A percentile compares a stretch with the other conserved stretches of the same genome.
Evolutionary conservation across 2,329 filamentous ascomycete genomes (phyloP).

Genomic region (Hortaea sp.): DNA sequence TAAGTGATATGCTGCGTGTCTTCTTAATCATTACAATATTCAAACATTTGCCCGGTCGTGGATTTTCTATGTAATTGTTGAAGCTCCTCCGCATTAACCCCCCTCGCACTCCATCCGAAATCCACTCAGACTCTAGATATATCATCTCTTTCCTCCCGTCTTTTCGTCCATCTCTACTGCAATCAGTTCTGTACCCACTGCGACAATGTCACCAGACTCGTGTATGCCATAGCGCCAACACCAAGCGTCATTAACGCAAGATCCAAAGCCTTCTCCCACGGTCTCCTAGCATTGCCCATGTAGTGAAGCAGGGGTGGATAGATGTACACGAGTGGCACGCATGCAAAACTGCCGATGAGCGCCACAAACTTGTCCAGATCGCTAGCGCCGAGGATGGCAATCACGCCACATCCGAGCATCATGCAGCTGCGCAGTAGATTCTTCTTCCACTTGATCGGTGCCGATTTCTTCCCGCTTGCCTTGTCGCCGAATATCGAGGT

Average conservation of each 20-base stretch:
- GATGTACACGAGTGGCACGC: conserved; percentile 67
- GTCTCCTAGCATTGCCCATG: conserved; percentile 52
- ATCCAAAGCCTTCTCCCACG: conserved; percentile 48
- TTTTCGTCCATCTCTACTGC: too few species aligned
- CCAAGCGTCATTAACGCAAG: conserved; percentile 54
- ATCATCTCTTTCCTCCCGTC: too few species aligned
- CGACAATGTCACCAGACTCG: conserved; percentile 47
- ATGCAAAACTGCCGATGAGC: conserved; percentile 62
- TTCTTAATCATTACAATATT: too few species aligned
- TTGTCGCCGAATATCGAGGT: conserved; percentile 55
- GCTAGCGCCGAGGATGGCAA: conserved; percentile 55
- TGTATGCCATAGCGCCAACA: conserved; percentile 59
- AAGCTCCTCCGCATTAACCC: too few species aligned
- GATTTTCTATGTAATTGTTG: too few species aligned
- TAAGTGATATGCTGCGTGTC: too few species aligned
- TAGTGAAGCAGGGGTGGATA: conserved; percentile 65
- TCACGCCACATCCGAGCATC: conserved; percentile 48
- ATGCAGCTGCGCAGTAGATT: conserved; percentile 53
- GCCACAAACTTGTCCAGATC: conserved; percentile 67
- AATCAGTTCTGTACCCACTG: conserved; percentile 14
- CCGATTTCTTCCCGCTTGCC: conserved; percentile 54
- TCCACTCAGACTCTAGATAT: too few species aligned
- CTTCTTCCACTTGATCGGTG: conserved; percentile 65
- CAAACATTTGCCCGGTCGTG: too few species aligned
- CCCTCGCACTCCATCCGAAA: too few species aligned